Evolutionary conservation across 2,329 filamentous ascomycete species (phyloP).

Genomic region (Thermochaetoides dissita): DNA sequence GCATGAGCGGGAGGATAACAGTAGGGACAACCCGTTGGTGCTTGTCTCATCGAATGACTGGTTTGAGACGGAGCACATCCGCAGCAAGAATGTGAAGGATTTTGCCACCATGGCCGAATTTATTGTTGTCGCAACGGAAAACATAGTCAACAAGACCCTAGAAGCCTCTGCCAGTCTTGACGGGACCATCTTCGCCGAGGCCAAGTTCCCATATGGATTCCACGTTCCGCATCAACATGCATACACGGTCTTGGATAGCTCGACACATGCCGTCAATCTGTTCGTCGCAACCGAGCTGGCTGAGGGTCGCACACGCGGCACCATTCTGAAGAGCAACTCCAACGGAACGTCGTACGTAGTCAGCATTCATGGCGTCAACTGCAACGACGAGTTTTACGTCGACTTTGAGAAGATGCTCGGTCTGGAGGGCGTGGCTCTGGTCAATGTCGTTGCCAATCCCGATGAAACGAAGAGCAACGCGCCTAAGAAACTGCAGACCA

Average conservation of each 20-base stretch:
- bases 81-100: constrained; percentile 59
- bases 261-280: constrained; percentile 84
- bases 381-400: constrained; percentile 62
- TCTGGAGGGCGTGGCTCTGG: constrained; percentile 76
- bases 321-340: constrained; percentile 94
- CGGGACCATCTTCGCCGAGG: constrained; percentile 66
- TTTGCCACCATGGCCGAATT: constrained; percentile 97
- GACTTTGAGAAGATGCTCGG: constrained; percentile 95
- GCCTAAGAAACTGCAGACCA: constrained; percentile 70
- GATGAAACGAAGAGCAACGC: constrained; percentile 41
- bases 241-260: constrained; percentile 90
- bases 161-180: constrained; percentile 75
- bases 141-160: constrained; percentile 53
- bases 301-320: constrained; percentile 57
- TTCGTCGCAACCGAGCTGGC: constrained; percentile 69
- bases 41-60: constrained; percentile 69
- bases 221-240: constrained; percentile 61
- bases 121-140: constrained; percentile 71
- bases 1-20: constrained; percentile 47
- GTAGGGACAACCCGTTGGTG: constrained; percentile 47
- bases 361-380: constrained; percentile 68
- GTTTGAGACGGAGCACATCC: constrained; percentile 50
- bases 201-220: constrained; percentile 77
- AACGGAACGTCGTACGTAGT: constrained; percentile 93
- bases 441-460: constrained; percentile 70